Conservation (phyloP, 768 basidiomycete species). For the Termitomyces bulborhizus region DNA sequence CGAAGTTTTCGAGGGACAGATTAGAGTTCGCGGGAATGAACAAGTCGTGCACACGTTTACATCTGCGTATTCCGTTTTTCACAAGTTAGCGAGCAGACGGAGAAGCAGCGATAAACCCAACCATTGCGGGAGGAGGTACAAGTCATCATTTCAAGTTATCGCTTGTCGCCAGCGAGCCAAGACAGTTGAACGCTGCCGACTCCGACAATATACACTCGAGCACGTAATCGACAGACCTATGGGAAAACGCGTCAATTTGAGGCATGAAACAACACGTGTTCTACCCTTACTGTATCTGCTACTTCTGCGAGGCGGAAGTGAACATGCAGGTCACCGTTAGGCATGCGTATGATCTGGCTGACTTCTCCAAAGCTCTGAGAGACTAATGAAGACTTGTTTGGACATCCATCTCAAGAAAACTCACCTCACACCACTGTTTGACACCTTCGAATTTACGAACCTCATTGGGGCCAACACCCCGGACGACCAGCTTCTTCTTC, state of each 20-base stretch:
- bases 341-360: conserved; percentile 64
- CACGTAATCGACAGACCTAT: conserved; percentile 75
- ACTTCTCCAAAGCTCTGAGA: conserved; percentile 70
- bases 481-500: conserved; percentile 63
- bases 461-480: conserved; percentile 60
- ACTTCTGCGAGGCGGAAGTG: conserved; percentile 72
- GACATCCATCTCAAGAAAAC: conserved; percentile 10
- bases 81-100: neutral
- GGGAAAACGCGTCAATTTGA: conserved; percentile 1
- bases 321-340: conserved; percentile 74
- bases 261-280: neutral
- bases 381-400: neutral
- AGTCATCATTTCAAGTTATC: conserved; percentile 15
- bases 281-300: conserved; percentile 63
- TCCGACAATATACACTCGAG: conserved; percentile 65
- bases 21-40: conserved; percentile 5
- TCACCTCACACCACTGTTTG: conserved; percentile 73
- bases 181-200: conserved; percentile 77
- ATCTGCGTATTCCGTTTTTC: neutral
- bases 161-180: conserved; percentile 58
- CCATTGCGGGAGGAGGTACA: conserved; percentile 2
- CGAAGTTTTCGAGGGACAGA: neutral
- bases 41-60: conserved; percentile 9
- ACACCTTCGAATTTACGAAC: conserved; percentile 58
- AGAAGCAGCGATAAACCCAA: neutral